Evolutionary conservation across 768 basidiomycete genomes (phyloP), one percentile per base, ranked within the genome.

Genomic region (Leccinum ochraceum): DNA sequence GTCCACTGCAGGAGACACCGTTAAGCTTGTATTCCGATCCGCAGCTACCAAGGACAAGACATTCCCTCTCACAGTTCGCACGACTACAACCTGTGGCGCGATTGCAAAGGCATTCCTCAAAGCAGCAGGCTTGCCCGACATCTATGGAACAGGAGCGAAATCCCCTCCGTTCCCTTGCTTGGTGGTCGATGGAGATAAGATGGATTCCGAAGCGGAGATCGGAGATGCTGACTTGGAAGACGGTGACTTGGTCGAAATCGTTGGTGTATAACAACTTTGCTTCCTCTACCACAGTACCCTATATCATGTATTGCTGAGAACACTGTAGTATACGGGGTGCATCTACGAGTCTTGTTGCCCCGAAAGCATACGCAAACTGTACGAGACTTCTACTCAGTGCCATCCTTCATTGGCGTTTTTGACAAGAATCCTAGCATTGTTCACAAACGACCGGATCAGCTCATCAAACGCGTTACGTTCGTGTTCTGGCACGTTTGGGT

Each of bases 401-500:
- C 80, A 85, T 28, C 77, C 77, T n/a, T 80, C 84, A 11, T 64
- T 78, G 6, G 85, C 83, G 74, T 96, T 97, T 66, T 92, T 84
- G 56, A 88, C 87, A 52, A 98, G 74, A 75, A 97, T 94, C 62
- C 97, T 82, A 4, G 92, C 86, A 64, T 97, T 95, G 69, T 98
- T 97, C 54, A 99, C 87, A 64, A 97, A 92, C 14, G 91, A 92
- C 52, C 92, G 86, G 49, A 99, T 86, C 60, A 97, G 84, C 70
- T 97, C 92, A 71, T 98, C 93, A 71, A 95, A 98, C 6, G 87
- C 86, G 63, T 78, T 82, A 26, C 85, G 83, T 68, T 90, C 93
- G 67, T 77, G 77, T 71, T 89, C 88, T 30, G 82, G 74, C 60
- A 74, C 80, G 61, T 77, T 81, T 53, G 80, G 80, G 60, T 91